Base-by-base conservation (phyloP, 2,329 filamentous ascomycete genomes). In the Botrytis porri region DNA sequence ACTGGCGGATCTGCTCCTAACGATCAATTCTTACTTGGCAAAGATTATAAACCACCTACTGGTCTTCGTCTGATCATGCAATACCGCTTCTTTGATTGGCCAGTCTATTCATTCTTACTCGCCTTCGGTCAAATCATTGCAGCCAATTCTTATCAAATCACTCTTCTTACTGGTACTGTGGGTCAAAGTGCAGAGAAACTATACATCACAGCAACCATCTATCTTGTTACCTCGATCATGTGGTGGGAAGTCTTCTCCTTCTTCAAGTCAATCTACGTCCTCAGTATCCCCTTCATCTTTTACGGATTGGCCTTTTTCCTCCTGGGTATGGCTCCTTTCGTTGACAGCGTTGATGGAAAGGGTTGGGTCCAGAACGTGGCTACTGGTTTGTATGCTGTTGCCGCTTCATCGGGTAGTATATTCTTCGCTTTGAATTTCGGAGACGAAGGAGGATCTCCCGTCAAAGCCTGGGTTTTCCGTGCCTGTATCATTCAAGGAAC, bases 401-500 rank as follows among this genome's bases (percentile, higher is more conserved):
- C 89, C 9, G 90, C 89, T 9, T 86, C 88, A 14, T 88, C 87
- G 59, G 90, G 90, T 20, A 88, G 87, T 0, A 84, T 92, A 73
- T 90, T 88, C 82, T 92, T 92, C 77, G 86, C 89, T 3, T 84
- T 91, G 67, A 92, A 92, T 80, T 91, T 91, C 77, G 89, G 89
- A 73, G 87, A 88, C 76, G 88, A 90, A 82, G 88, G 86, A 60
- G 88, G 88, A 63, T 85, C 87, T 4, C 88, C 89, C 10, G 86
- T 90, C 61, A 89, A 87, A 78, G 84, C 88, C 51, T 91, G 89
- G 89, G 88, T 89, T n/a, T 90, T 88, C 81, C 86, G 90, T 73
- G 90, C 90, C 25, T 89, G 89, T 77, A 80, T 88, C 20, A 90
- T 92, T 69, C 88, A 91, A 79, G 90, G 90, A 60, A 89, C 88